These are phyloP conservation scores for Sporobolomyces roseus DNA, from an alignment of 768 basidiomycete species.

Conservation along the genomic window DNA sequence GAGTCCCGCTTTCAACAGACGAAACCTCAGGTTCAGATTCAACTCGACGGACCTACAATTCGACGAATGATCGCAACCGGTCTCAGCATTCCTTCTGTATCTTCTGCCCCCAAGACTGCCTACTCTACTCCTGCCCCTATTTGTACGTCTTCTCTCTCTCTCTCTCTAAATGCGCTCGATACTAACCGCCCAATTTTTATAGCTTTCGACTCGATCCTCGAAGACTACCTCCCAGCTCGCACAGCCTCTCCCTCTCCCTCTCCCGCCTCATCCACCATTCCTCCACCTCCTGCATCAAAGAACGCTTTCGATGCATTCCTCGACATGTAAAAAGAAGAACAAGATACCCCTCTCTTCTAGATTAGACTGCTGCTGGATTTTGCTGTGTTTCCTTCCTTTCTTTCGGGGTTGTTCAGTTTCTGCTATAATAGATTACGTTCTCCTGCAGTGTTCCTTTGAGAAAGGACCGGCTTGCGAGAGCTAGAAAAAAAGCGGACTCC, in stretches of 20 bases:
- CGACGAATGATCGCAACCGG: conserved; percentile 31
- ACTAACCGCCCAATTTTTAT: neutral
- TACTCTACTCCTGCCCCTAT: neutral
- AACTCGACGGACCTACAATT: conserved; percentile 29
- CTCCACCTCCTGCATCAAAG: neutral
- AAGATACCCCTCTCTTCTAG: neutral
- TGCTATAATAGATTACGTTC: no score
- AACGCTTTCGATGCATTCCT: conserved; percentile 31
- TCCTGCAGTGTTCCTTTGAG: no score
- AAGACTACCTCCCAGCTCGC: conserved; percentile 36
- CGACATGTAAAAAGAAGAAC: conserved; percentile 1
- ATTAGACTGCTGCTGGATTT: no score
- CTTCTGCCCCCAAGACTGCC: conserved; percentile 2
- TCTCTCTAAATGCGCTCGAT: neutral
- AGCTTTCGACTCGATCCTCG: conserved; percentile 41
- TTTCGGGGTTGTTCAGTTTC: neutral
- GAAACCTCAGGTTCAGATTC: conserved; percentile 24
- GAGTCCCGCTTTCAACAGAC: conserved; percentile 4
- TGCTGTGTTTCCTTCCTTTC: neutral
- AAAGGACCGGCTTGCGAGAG: no score
- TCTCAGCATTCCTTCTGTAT: no score
- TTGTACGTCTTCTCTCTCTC: conserved; percentile 10
- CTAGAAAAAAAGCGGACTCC: no score
- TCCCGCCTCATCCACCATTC: neutral
- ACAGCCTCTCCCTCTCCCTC: conserved; percentile 1